Percentiles rank a stretch among this genome's conserved stretches.
These are phyloP conservation scores for Boletus rex-veris DNA, from an alignment of 768 basidiomycete species.

Conservation along the genomic window DNA sequence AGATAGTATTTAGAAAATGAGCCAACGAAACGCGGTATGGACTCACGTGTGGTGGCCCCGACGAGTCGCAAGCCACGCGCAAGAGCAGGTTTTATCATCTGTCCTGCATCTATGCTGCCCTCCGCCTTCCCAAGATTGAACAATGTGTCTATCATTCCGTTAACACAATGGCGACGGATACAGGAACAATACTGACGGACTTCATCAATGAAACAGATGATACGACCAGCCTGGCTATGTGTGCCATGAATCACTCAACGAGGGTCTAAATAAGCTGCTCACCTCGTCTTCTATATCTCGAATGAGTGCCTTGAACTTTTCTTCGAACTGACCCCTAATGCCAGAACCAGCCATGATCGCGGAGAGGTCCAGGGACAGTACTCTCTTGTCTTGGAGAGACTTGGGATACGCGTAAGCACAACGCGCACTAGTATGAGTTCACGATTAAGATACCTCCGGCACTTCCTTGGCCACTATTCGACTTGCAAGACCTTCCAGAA, in stretches of 20 bases:
- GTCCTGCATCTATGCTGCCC: constrained; percentile 88
- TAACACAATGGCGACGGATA: neutral
- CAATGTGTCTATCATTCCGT: constrained; percentile 50
- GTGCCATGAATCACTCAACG: constrained; percentile 16
- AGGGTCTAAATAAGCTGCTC: constrained; percentile 27
- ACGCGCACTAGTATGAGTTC: neutral
- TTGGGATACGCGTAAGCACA: constrained; percentile 26
- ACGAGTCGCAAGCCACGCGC: constrained; percentile 86
- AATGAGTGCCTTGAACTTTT: constrained; percentile 89
- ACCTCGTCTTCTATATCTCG: constrained; percentile 86
- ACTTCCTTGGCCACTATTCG: constrained; percentile 87
- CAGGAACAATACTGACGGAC: constrained; percentile 59
- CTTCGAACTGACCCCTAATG: constrained; percentile 89
- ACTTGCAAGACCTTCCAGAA: constrained; percentile 84
- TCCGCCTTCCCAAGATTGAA: constrained; percentile 91
- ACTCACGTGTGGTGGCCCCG: constrained; percentile 84
- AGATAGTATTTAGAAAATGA: neutral
- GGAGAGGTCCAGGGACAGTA: constrained; percentile 81
- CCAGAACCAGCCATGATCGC: constrained; percentile 87
- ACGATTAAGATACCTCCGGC: constrained; percentile 60
- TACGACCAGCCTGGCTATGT: constrained; percentile 55
- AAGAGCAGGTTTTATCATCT: constrained; percentile 91
- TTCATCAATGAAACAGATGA: constrained; percentile 95
- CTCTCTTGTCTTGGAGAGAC: constrained; percentile 86
- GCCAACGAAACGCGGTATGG: neutral